A percentile compares a stretch with the other conserved stretches of the same genome.
Evolutionary conservation across 352 stramenopile species (phyloP).

Genomic region (Discostella stelligera): DNA sequence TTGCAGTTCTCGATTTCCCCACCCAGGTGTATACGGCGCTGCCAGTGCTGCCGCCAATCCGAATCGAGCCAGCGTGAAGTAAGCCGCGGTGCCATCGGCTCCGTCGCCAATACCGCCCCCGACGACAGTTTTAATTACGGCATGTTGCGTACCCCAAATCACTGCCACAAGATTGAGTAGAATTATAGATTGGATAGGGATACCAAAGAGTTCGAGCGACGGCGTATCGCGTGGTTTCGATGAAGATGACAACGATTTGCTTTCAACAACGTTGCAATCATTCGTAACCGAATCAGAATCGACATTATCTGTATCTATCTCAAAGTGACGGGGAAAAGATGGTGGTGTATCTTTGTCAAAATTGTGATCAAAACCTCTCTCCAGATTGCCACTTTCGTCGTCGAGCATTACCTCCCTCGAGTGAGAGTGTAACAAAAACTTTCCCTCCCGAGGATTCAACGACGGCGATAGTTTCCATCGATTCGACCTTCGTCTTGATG

Average conservation of each 20-base stretch:
- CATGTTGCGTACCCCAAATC: slow-evolving; percentile 81
- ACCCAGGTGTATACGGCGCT: slow-evolving; percentile 54
- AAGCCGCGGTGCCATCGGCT: slow-evolving; percentile 33
- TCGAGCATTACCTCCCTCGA: slow-evolving; percentile 9
- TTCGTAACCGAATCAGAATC: not conserved
- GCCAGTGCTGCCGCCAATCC: slow-evolving; percentile 63
- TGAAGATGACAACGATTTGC: not conserved
- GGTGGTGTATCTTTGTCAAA: not conserved
- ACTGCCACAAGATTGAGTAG: slow-evolving; percentile 77
- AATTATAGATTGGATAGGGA: slow-evolving; percentile 59
- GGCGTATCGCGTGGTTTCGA: not conserved
- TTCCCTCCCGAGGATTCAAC: not conserved
- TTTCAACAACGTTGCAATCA: not conserved
- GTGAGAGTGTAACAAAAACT: slow-evolving; percentile 1
- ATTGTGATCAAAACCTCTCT: slow-evolving; percentile 4
- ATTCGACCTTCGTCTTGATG: not conserved
- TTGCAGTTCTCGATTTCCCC: slow-evolving; percentile 10
- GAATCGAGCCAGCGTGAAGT: slow-evolving; percentile 77
- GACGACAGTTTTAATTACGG: slow-evolving; percentile 75
- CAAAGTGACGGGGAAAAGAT: not conserved
- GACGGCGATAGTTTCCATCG: not conserved
- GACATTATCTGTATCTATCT: not conserved
- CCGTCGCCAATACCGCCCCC: slow-evolving; percentile 34
- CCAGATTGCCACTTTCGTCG: slow-evolving; percentile 2
- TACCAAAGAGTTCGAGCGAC: slow-evolving; percentile 22